Percentiles rank a stretch among this genome's conserved stretches.
Evolutionary conservation across 2,329 filamentous ascomycete species (phyloP).

Genomic region (Grosmannia serpens): DNA sequence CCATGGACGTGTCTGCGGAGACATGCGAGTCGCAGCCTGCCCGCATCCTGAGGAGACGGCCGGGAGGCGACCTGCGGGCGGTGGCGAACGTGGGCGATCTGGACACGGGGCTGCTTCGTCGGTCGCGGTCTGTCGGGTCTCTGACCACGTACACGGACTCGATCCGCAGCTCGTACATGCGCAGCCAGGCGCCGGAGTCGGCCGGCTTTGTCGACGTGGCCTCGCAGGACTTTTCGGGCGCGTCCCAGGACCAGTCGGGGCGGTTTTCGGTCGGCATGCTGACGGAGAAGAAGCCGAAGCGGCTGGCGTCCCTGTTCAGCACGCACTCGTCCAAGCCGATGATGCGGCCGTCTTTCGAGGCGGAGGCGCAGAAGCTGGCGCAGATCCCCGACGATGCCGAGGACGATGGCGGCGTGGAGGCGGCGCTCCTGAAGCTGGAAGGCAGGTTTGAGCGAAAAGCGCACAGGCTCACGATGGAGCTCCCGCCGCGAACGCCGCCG

Average conservation of each 20-base stretch:
- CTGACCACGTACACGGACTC: conserved; percentile 51
- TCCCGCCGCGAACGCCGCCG: not conserved
- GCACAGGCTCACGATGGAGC: not conserved
- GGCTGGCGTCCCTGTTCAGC: conserved; percentile 43
- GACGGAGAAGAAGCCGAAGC: conserved; percentile 36
- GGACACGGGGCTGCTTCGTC: conserved; percentile 35
- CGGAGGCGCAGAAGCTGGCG: conserved; percentile 75
- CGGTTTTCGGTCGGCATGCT: conserved; percentile 49
- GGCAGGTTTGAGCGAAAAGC: conserved; percentile 59
- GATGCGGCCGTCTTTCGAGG: conserved; percentile 72
- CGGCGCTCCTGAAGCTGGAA: conserved; percentile 84
- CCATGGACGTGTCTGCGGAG: conserved; percentile 34
- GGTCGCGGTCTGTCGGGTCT: conserved; percentile 47
- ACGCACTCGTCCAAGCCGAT: conserved; percentile 50
- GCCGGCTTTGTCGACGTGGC: conserved; percentile 30
- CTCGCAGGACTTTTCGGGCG: conserved; percentile 27
- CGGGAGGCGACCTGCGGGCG: conserved; percentile 63
- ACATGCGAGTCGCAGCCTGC: conserved; percentile 39
- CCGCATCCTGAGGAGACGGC: conserved; percentile 56
- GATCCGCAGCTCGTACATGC: conserved; percentile 43
- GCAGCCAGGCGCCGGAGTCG: conserved; percentile 27
- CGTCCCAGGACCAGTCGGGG: conserved; percentile 20
- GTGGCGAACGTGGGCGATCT: conserved; percentile 54
- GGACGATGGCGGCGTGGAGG: conserved; percentile 80
- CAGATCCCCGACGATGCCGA: conserved; percentile 72